These are phyloP conservation scores for Urochloa ruziziensis DNA, from an alignment of 176 grass and related monocot species.

Conservation along the genomic window DNA sequence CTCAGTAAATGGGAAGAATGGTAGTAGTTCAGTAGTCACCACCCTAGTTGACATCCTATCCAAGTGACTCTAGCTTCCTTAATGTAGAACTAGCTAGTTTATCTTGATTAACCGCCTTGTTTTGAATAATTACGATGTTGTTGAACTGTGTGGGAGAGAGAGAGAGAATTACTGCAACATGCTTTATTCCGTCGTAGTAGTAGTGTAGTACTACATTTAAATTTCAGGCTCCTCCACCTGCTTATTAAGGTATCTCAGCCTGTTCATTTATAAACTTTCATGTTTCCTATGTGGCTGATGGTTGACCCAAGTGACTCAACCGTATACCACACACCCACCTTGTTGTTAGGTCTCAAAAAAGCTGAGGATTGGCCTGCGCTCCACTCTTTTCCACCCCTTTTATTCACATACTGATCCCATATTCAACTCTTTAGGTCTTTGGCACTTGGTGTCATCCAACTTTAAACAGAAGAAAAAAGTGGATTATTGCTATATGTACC, in stretches of 20 bases:
- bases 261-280: slow-evolving; percentile 32
- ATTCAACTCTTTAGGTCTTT: slow-evolving; percentile 64
- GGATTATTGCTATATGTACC: slow-evolving; percentile 26
- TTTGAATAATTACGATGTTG: not conserved
- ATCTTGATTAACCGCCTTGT: too few species aligned
- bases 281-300: not conserved
- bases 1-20: too few species aligned
- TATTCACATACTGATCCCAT: slow-evolving; percentile 46
- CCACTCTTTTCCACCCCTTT: slow-evolving; percentile 41
- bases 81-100: too few species aligned
- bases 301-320: slow-evolving; percentile 24
- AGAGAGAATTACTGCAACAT: not conserved
- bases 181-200: not conserved
- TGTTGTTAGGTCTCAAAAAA: slow-evolving; percentile 25
- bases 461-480: slow-evolving; percentile 48
- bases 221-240: slow-evolving; percentile 47
- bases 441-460: slow-evolving; percentile 34
- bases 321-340: not conserved
- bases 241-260: not conserved
- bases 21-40: too few species aligned
- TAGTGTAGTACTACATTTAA: not conserved
- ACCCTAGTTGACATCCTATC: too few species aligned
- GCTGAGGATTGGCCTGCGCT: slow-evolving; percentile 46
- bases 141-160: not conserved
- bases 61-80: too few species aligned